These are phyloP conservation scores for Vigna mungo DNA, from an alignment of 306 rosid genomes.

Conservation along the genomic window DNA sequence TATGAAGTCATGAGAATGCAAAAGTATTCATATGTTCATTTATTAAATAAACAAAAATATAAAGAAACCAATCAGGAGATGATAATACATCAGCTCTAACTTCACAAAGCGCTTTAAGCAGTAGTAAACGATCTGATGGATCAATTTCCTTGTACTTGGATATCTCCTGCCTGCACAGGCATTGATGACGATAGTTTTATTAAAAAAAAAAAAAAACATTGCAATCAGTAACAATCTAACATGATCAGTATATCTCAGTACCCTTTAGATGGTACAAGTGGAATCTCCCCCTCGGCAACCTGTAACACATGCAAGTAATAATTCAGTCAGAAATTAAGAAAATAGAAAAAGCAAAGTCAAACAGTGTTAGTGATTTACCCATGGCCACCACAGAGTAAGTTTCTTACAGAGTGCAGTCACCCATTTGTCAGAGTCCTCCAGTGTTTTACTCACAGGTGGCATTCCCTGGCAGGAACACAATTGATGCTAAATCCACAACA, in stretches of 20 bases:
- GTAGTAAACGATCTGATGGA: conserved; percentile 69
- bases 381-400: conserved; percentile 85
- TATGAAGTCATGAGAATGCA: conserved; percentile 9
- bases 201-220: not conserved
- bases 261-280: conserved; percentile 81
- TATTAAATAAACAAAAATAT: not conserved
- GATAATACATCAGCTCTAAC: conserved; percentile 75
- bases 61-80: conserved; percentile 36
- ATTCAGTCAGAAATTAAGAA: conserved; percentile 32
- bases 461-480: conserved; percentile 64
- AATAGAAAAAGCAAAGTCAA: conserved; percentile 15
- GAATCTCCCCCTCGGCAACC: conserved; percentile 93
- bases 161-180: conserved; percentile 81
- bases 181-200: conserved; percentile 37
- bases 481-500: not conserved
- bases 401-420: conserved; percentile 80
- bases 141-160: conserved; percentile 70
- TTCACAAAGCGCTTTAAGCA: conserved; percentile 92
- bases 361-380: conserved; percentile 62
- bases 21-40: conserved; percentile 12
- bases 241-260: conserved; percentile 41
- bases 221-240: conserved; percentile 15
- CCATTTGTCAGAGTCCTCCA: conserved; percentile 78
- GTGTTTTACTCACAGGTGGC: conserved; percentile 69
- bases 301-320: conserved; percentile 45